phyloP scores from a whole-genome alignment of 2,329 filamentous ascomycete genomes.

The Pestalotiopsis sp. region DNA sequence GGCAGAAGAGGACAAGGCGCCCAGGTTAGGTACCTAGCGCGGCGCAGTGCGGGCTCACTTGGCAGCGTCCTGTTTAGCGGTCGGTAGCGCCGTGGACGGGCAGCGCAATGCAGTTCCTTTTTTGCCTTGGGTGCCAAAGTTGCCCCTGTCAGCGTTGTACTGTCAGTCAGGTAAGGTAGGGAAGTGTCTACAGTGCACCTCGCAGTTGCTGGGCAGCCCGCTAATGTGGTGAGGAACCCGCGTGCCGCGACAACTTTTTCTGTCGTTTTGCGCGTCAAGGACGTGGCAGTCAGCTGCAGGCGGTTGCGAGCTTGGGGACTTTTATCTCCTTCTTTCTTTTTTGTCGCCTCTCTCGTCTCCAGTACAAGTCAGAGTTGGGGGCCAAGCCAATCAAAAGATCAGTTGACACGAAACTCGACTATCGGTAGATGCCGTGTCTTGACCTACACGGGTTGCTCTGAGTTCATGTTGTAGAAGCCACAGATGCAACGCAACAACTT shows the following conservation, averaged over 20 bases:
- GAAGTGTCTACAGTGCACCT: not conserved
- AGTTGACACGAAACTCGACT: not conserved
- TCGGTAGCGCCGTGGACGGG: not conserved
- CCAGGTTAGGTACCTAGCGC: not conserved
- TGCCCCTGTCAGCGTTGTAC: not conserved
- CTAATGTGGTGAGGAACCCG: not conserved
- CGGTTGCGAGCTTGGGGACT: slow-evolving; percentile 1
- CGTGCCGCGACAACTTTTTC: not conserved
- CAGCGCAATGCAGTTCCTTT: not conserved
- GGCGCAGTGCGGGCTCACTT: not conserved
- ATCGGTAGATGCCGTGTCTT: not conserved
- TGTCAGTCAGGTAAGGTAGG: not conserved
- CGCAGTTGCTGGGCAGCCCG: not conserved
- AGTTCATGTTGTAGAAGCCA: too few relatives aligned
- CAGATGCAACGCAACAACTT: too few relatives aligned
- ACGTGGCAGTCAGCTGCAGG: not conserved
- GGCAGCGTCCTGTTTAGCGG: not conserved
- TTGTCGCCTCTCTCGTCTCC: not conserved
- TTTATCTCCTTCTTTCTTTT: not conserved
- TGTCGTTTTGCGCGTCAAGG: not conserved
- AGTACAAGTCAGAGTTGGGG: not conserved
- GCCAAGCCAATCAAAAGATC: not conserved
- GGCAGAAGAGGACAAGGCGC: not conserved
- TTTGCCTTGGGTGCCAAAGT: not conserved
- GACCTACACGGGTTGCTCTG: not conserved